Conservation (phyloP, 768 basidiomycete species). For the Amanita inopinata region DNA sequence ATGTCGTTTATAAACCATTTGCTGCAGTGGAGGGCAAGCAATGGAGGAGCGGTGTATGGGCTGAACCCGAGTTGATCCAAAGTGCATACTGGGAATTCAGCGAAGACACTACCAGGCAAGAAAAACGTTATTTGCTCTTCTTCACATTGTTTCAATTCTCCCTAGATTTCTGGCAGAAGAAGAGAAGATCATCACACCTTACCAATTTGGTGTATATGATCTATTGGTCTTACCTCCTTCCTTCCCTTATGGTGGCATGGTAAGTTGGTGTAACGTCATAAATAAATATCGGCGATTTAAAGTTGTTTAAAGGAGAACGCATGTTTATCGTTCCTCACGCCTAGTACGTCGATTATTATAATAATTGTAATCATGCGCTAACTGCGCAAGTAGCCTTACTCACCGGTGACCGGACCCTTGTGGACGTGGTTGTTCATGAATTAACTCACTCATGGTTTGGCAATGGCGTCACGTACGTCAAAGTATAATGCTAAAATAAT, state of each 20-base stretch:
- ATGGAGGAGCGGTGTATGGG: conserved; percentile 88
- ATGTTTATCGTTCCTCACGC: conserved; percentile 81
- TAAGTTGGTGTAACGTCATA: conserved; percentile 19
- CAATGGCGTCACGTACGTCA: conserved; percentile 67
- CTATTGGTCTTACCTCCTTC: conserved; percentile 81
- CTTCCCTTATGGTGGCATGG: conserved; percentile 92
- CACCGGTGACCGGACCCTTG: conserved; percentile 77
- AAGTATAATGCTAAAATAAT: not conserved
- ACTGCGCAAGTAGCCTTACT: conserved; percentile 47
- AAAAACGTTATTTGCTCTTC: not conserved
- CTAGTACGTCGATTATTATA: conserved; percentile 39
- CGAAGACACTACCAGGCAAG: conserved; percentile 73
- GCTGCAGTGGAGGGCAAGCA: conserved; percentile 43
- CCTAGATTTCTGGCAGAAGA: conserved; percentile 66
- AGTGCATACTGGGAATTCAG: conserved; percentile 81
- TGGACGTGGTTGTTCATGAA: conserved; percentile 87
- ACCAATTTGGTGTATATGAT: conserved; percentile 84
- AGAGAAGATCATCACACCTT: conserved; percentile 66
- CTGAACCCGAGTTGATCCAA: conserved; percentile 77
- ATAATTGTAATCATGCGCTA: not conserved
- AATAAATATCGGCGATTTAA: not conserved
- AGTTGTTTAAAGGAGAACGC: conserved; percentile 64
- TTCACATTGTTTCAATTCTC: conserved; percentile 6
- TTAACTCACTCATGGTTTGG: conserved; percentile 86
- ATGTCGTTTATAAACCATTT: conserved; percentile 67